Base-by-base conservation (phyloP, 208 protist species). In the Trypanosoma melophagium region DNA sequence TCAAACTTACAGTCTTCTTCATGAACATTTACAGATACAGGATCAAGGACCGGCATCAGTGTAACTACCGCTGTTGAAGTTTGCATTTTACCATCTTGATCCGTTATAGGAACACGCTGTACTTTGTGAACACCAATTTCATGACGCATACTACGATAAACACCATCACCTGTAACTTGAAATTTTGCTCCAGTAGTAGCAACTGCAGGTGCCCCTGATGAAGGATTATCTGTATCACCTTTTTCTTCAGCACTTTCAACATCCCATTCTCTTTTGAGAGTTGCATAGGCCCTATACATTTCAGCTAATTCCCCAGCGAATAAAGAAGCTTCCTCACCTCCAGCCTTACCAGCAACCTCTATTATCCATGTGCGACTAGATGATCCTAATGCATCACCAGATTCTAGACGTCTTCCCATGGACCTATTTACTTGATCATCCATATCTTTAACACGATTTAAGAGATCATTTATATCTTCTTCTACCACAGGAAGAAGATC, bases 101-200 rank as follows among this genome's bases (percentile, higher is more conserved):
- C 92, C 24, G 92, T 95, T 25, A 95, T 80, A 49, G 92, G 92
- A 16, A 96, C 92, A 0, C 92, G 89, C 59, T 96, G 92, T n/a
- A 96, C 89, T 47, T 94, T 93, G 73, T 96, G 92, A 1, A 96
- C 87, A 25, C 92, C 92, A 68, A 95, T 95, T 56, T 96, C 92
- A 58, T 94, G 87, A 50, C 82, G 87, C 49, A 96, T 79, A 47
- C 83, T 74, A 14, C 87, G 80, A 66, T 93, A 96, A 10, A 96
- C 87, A 21, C 79, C 68, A 3, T 91, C 80, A 16, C 90, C 90
- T 16, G 57, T 66, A 21, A 93, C 41, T 56, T 78, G 55, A 64
- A 92, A 86, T 47, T 74, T 73, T 52, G 73, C 40, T 35, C 66
- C 64, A 40, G 65, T 60, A 55, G 24, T 66, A 42, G 28, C 14